Percentiles rank a stretch among this genome's conserved stretches.
These are phyloP conservation scores for Aspergillus sp. DNA, from an alignment of 2,329 filamentous ascomycete genomes.

Conservation along the genomic window DNA sequence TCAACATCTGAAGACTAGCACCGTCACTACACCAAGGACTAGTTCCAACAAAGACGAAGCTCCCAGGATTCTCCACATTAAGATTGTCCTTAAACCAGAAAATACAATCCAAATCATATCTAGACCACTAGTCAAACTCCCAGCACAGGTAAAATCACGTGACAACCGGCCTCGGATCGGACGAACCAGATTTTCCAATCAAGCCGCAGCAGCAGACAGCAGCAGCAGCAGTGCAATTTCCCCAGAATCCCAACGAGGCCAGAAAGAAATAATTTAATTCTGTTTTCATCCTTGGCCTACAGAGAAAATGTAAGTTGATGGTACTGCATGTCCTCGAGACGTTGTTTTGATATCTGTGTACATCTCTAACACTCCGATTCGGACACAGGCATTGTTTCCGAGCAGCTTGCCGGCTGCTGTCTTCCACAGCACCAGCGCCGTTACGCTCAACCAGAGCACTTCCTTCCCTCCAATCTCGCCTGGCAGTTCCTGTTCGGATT, in stretches of 20 bases:
- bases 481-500: conserved; percentile 43
- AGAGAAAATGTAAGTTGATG: conserved; percentile 1
- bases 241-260: background rate
- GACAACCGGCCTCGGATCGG: background rate
- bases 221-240: background rate
- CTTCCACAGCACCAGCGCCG: conserved; percentile 47
- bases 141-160: background rate
- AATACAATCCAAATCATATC: too few relatives aligned
- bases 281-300: background rate
- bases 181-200: background rate
- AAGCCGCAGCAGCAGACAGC: background rate
- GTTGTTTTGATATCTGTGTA: background rate
- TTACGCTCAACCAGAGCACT: conserved; percentile 46
- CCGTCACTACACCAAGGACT: too few relatives aligned
- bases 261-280: background rate
- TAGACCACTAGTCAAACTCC: too few relatives aligned
- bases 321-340: background rate
- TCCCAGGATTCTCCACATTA: too few relatives aligned
- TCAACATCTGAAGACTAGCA: too few relatives aligned
- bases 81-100: too few relatives aligned
- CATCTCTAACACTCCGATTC: background rate
- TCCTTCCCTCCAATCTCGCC: conserved; percentile 32
- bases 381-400: conserved; percentile 58
- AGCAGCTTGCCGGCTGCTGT: conserved; percentile 57
- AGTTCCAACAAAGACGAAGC: too few relatives aligned